These are phyloP conservation scores for Talaromyces piceae DNA, from an alignment of 2,329 filamentous ascomycete genomes.

Conservation along the genomic window DNA sequence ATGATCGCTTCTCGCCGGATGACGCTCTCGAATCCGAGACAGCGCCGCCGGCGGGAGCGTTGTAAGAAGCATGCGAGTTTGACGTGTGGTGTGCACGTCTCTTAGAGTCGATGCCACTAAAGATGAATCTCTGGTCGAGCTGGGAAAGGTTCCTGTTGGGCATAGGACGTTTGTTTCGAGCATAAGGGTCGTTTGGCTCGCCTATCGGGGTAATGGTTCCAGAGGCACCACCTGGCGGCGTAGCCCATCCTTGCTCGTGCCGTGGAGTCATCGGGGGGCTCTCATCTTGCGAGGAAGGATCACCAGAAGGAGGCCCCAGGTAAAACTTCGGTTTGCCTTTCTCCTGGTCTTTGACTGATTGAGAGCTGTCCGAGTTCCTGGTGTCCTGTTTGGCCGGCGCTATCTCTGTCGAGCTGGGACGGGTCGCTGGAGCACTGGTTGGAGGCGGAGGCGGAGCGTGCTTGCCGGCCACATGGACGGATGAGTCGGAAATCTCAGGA, in stretches of 20 bases:
- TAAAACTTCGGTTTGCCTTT: slow-evolving; percentile 48
- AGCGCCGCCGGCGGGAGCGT: slow-evolving; percentile 1
- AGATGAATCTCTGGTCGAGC: slow-evolving; percentile 77
- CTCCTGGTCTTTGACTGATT: slow-evolving; percentile 38
- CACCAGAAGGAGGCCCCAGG: slow-evolving; percentile 50
- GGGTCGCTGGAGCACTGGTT: slow-evolving; percentile 32
- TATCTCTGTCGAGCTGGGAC: slow-evolving; percentile 33
- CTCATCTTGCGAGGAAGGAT: slow-evolving; percentile 49
- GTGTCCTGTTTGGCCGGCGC: slow-evolving; percentile 35
- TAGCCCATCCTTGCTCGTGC: slow-evolving; percentile 38
- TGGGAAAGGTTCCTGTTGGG: slow-evolving; percentile 58
- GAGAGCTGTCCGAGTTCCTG: slow-evolving; percentile 37
- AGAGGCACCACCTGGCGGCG: slow-evolving; percentile 50
- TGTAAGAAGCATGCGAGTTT: neutral
- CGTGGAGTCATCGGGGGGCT: slow-evolving; percentile 56
- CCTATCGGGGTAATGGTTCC: slow-evolving; percentile 72
- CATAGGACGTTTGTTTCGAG: slow-evolving; percentile 68
- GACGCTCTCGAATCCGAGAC: neutral
- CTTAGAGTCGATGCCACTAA: slow-evolving; percentile 65
- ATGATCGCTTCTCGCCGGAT: slow-evolving; percentile 43
- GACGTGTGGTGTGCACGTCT: slow-evolving; percentile 48
- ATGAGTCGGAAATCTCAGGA: slow-evolving; percentile 48
- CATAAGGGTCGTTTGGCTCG: slow-evolving; percentile 77
- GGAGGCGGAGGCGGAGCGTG: slow-evolving; percentile 17
- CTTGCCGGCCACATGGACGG: slow-evolving; percentile 29